Evolutionary conservation across 495 filamentous ascomycete species (phyloP), one percentile per base, ranked within the genome.

Genomic region (Umbilicaria muhlenbergii): DNA sequence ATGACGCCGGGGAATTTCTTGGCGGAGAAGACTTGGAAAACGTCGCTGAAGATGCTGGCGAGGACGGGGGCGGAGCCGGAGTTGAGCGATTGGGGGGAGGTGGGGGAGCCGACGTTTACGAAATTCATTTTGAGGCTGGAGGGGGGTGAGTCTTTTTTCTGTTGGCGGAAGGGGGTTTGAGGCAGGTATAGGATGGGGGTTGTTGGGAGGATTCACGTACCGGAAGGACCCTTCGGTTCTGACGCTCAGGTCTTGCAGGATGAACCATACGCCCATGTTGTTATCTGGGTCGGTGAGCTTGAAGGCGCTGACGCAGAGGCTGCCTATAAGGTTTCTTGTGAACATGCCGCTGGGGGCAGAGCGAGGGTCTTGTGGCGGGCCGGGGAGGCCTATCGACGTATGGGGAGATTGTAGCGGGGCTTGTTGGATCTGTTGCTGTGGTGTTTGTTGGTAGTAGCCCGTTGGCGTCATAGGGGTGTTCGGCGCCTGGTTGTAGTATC

Each of bases 1-100:
- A 93, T 92, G 1, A 98, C 91, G 45, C 91, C 91, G 0, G 91
- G 89, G 69, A 98, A 98, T 51, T 94, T 94, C 72, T 98, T 98
- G 32, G 91, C 91, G 5, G 80, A 87, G 59, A 79, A 96, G 36
- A 98, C 91, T 47, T 91, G 84, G 70, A 98, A 96, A 14, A 76
- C 71, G 12, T 94, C 83, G 32, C 80, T 86, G 59, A 91, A 98
- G 50, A 80, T 82, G 3, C 78, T 81, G 2, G 91, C 91, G 2
- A 98, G 73, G 19, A 96, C 80, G 0, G 83, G 86, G 0, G 86
- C 86, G 34, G 73, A 78, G 36, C 80, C 81, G 19, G 76, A 80
- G 59, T 91, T 95, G 47, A 94, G 69, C 6, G 65, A 43, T 41
- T 38, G 18, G 60, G 49, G 45, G 14, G 34, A 24, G 31, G 36